A percentile compares a stretch with the other conserved stretches of the same genome.
Conservation (phyloP, 768 basidiomycete genomes). For the Mycena epipterygia region DNA sequence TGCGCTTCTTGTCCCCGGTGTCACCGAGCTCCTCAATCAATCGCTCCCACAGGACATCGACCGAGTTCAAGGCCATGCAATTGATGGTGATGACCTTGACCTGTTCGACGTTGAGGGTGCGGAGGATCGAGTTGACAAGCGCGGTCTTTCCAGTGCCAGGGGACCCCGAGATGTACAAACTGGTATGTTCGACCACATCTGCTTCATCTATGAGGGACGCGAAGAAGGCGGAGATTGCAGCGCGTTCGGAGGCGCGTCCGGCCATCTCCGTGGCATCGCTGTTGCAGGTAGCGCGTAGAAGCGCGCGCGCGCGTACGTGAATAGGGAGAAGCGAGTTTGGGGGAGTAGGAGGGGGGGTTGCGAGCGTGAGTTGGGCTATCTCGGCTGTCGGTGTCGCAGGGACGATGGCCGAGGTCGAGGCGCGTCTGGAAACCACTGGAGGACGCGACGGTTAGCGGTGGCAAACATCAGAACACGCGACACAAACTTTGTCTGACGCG, state of each 20-base stretch:
- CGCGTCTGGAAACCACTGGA: conserved; percentile 60
- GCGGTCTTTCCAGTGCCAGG: conserved; percentile 96
- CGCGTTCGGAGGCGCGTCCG: conserved; percentile 78
- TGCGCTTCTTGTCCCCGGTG: conserved; percentile 45
- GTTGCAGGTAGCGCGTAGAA: conserved; percentile 81
- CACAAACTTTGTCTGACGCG: conserved; percentile 61
- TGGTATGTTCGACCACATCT: conserved; percentile 50
- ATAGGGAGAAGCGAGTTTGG: conserved; percentile 63
- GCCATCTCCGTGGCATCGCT: conserved; percentile 64
- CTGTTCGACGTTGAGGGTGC: conserved; percentile 54
- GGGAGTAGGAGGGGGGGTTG: conserved; percentile 76
- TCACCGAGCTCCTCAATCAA: conserved; percentile 69
- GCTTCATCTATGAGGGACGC: conserved; percentile 60
- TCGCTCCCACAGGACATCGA: conserved; percentile 80
- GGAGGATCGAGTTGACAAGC: conserved; percentile 77
- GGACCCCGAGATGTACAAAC: conserved; percentile 91
- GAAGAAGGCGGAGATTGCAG: conserved; percentile 71
- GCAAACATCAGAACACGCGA: neutral
- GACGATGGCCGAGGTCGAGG: conserved; percentile 62
- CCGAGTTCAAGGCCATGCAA: conserved; percentile 81
- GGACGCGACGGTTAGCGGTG: conserved; percentile 30
- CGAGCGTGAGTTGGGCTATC: conserved; percentile 57
- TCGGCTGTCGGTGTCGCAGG: conserved; percentile 62
- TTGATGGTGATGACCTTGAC: conserved; percentile 73
- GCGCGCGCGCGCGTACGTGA: conserved; percentile 72